phyloP scores from a whole-genome alignment of 495 filamentous ascomycete genomes.

The Haplographium delicatum region DNA sequence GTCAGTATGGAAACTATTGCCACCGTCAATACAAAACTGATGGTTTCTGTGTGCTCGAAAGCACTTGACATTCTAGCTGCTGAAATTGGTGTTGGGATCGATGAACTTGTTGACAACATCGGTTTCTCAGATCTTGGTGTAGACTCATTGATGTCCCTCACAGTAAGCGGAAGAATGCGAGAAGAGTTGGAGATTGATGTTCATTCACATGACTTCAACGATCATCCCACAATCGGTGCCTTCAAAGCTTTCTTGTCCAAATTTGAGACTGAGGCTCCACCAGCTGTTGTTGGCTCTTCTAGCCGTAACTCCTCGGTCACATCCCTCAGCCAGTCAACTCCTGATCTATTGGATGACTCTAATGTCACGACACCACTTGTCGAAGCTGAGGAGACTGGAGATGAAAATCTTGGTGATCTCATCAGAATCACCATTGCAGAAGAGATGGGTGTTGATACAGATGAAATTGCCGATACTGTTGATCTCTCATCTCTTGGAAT shows the following conservation, averaged over 20 bases:
- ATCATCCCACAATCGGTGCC: constrained; percentile 42
- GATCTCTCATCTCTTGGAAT: constrained; percentile 52
- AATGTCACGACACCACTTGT: constrained; percentile 21
- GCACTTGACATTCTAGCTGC: constrained; percentile 60
- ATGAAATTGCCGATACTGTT: constrained; percentile 52
- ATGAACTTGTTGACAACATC: constrained; percentile 52
- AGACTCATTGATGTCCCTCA: constrained; percentile 56
- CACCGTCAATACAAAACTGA: constrained; percentile 24
- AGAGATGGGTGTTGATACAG: constrained; percentile 62
- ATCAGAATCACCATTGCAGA: constrained; percentile 42
- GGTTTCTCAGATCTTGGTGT: constrained; percentile 52
- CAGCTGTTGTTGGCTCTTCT: constrained; percentile 5
- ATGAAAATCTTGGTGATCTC: constrained; percentile 22
- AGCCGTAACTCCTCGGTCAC: constrained; percentile 46
- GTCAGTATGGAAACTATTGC: constrained; percentile 28
- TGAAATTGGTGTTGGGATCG: constrained; percentile 56
- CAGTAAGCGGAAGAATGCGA: constrained; percentile 45
- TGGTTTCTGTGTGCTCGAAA: constrained; percentile 16
- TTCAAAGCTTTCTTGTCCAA: constrained; percentile 37
- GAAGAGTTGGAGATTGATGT: constrained; percentile 53
- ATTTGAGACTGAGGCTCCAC: constrained; percentile 30
- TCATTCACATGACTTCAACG: constrained; percentile 53
- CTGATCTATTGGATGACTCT: constrained; percentile 9
- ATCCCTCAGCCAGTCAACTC: constrained; percentile 31
- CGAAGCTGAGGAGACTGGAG: background rate